Evolutionary conservation across 495 filamentous ascomycete species (phyloP).

Genomic region (Penicillium fimorum): DNA sequence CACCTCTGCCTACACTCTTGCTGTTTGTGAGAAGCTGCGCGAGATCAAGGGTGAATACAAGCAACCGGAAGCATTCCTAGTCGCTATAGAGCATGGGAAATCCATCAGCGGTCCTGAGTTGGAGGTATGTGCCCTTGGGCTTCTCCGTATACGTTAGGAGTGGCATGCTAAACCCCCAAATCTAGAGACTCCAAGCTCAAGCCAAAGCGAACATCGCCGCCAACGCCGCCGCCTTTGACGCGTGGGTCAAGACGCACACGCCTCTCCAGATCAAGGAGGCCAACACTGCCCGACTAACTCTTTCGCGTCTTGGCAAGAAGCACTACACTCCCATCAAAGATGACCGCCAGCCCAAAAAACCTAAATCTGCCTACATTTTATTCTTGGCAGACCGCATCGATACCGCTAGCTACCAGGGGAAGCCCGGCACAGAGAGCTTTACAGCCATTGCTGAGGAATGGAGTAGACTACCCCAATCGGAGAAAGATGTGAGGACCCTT

Average conservation of each 20-base stretch:
- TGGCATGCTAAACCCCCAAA: conserved; percentile 15
- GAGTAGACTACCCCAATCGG: conserved; percentile 47
- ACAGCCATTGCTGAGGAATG: conserved; percentile 51
- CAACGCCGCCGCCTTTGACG: conserved; percentile 45
- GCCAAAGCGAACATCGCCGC: conserved; percentile 48
- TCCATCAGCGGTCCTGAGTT: neutral
- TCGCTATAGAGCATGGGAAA: conserved; percentile 22
- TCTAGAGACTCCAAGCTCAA: conserved; percentile 49
- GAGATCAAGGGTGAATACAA: conserved; percentile 7
- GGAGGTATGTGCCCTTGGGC: conserved; percentile 31
- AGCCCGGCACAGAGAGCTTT: conserved; percentile 25
- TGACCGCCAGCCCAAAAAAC: conserved; percentile 55
- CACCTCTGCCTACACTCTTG: conserved; percentile 24
- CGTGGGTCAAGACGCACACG: conserved; percentile 61
- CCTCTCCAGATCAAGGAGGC: conserved; percentile 57
- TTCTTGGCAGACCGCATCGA: conserved; percentile 49
- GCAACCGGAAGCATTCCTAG: conserved; percentile 17
- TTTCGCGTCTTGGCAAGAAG: conserved; percentile 35
- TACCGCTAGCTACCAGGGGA: conserved; percentile 47
- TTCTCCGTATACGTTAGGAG: neutral
- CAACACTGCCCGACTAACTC: conserved; percentile 57
- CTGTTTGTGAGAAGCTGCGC: conserved; percentile 21
- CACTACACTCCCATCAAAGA: conserved; percentile 39
- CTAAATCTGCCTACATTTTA: conserved; percentile 33
- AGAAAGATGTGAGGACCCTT: conserved; percentile 53